These are phyloP conservation scores for Choiromyces venosus DNA, from an alignment of 495 filamentous ascomycete genomes.

Conservation along the genomic window DNA sequence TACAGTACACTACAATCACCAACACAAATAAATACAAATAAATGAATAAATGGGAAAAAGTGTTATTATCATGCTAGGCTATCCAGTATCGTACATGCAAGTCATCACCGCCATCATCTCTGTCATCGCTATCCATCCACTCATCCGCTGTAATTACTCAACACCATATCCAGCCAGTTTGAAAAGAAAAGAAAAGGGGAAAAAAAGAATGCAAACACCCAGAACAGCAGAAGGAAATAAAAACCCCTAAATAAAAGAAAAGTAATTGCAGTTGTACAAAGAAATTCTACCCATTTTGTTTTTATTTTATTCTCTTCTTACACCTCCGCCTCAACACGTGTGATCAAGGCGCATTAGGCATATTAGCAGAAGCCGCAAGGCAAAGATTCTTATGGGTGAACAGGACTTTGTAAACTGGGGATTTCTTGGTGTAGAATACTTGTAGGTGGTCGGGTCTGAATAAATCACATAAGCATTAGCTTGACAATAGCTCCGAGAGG, in stretches of 20 bases:
- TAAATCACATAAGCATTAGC: background rate
- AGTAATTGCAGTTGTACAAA: background rate
- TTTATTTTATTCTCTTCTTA: background rate
- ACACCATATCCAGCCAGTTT: background rate
- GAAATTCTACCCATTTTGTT: background rate
- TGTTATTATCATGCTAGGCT: background rate
- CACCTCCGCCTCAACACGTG: background rate
- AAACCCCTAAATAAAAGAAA: background rate
- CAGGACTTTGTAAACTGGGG: conserved; percentile 83
- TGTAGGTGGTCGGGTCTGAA: conserved; percentile 75
- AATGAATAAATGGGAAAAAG: background rate
- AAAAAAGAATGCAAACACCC: too few species aligned
- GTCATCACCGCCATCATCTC: background rate
- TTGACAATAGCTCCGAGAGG: background rate
- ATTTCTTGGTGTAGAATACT: conserved; percentile 92
- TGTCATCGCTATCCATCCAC: too few species aligned
- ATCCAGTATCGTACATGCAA: background rate
- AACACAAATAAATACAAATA: background rate
- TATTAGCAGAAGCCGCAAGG: conserved; percentile 77
- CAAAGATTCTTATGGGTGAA: conserved; percentile 93
- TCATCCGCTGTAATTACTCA: background rate
- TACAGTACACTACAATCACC: background rate
- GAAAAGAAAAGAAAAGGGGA: background rate
- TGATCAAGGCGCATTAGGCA: conserved; percentile 48
- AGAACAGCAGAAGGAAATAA: background rate